A percentile compares a stretch with the other conserved stretches of the same genome.
Evolutionary conservation across 805 yeast genomes (phyloP).

Genomic region (Kodamaea jinghongensis): DNA sequence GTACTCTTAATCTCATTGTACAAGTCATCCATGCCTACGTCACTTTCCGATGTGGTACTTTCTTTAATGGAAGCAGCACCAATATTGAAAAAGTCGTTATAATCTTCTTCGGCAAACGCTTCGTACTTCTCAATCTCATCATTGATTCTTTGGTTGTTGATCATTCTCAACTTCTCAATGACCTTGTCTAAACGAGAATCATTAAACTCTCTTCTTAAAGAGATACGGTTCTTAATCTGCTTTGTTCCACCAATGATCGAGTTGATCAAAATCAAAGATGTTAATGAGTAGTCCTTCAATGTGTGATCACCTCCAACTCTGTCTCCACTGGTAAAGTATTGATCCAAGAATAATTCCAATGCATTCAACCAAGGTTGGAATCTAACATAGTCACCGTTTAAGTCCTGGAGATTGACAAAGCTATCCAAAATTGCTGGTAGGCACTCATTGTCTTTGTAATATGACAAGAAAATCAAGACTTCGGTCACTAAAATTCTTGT

Average conservation of each 20-base stretch:
- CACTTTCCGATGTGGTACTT: slow-evolving; percentile 9
- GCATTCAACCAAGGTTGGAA: slow-evolving; percentile 43
- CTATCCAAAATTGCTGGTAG: slow-evolving; percentile 29
- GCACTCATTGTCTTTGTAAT: slow-evolving; percentile 24
- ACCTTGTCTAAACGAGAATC: slow-evolving; percentile 36
- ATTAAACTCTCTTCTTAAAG: slow-evolving; percentile 33
- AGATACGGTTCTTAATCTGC: slow-evolving; percentile 25
- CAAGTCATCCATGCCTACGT: slow-evolving; percentile 12
- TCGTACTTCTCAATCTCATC: slow-evolving; percentile 40
- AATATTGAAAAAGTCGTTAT: slow-evolving; percentile 19
- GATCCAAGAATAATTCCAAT: slow-evolving; percentile 35
- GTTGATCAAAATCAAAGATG: slow-evolving; percentile 36
- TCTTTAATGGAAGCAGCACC: slow-evolving; percentile 9
- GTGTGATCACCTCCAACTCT: slow-evolving; percentile 17
- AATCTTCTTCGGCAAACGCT: slow-evolving; percentile 39
- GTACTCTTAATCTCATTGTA: slow-evolving; percentile 10
- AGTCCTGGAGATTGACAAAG: slow-evolving; percentile 33
- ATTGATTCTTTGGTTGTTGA: slow-evolving; percentile 30
- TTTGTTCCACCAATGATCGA: slow-evolving; percentile 29
- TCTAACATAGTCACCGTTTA: slow-evolving; percentile 31
- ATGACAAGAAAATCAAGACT: slow-evolving; percentile 36
- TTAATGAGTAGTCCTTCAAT: slow-evolving; percentile 33
- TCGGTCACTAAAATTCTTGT: slow-evolving; percentile 42
- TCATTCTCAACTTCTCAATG: slow-evolving; percentile 31
- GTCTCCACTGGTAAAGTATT: slow-evolving; percentile 19